These are phyloP conservation scores for Pinus tabuliformis DNA, from an alignment of 75 land plant genomes.

Conservation along the genomic window DNA sequence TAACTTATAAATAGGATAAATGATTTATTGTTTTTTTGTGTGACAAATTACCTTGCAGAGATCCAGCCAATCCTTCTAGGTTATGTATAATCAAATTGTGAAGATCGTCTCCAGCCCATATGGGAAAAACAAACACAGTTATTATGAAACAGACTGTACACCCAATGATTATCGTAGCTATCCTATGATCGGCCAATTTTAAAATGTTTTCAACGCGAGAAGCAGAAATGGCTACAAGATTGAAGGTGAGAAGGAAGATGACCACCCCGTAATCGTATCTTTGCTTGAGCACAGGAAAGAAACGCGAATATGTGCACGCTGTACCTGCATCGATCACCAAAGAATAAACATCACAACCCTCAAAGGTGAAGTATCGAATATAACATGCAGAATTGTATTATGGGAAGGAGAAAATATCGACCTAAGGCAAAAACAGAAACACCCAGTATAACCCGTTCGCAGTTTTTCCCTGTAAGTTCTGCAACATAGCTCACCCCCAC, in stretches of 20 bases:
- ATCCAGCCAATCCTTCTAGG: constrained; percentile 54
- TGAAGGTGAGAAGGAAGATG: constrained; percentile 46
- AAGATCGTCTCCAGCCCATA: constrained; percentile 75
- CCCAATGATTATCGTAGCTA: constrained; percentile 33
- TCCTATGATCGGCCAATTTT: constrained; percentile 16
- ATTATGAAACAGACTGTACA: constrained; percentile 19
- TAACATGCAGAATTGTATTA: neutral
- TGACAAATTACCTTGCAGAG: constrained; percentile 39
- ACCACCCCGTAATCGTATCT: constrained; percentile 50
- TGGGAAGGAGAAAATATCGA: no score
- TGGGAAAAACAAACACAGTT: constrained; percentile 48
- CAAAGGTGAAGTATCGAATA: neutral
- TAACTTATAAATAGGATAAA: no score
- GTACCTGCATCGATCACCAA: constrained; percentile 17
- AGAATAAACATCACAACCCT: neutral
- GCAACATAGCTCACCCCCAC: constrained; percentile 46
- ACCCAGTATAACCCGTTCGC: constrained; percentile 35
- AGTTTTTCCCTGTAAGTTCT: constrained; percentile 22
- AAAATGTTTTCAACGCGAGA: constrained; percentile 22
- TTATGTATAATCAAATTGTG: constrained; percentile 45
- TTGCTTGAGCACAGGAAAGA: constrained; percentile 34
- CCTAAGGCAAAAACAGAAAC: constrained; percentile 30
- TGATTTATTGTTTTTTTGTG: no score
- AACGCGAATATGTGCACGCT: constrained; percentile 30
- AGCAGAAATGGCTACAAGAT: constrained; percentile 31